Evolutionary conservation across 169 alveolate genomes (phyloP).

Genomic region (Eimeria falciformis): DNA sequence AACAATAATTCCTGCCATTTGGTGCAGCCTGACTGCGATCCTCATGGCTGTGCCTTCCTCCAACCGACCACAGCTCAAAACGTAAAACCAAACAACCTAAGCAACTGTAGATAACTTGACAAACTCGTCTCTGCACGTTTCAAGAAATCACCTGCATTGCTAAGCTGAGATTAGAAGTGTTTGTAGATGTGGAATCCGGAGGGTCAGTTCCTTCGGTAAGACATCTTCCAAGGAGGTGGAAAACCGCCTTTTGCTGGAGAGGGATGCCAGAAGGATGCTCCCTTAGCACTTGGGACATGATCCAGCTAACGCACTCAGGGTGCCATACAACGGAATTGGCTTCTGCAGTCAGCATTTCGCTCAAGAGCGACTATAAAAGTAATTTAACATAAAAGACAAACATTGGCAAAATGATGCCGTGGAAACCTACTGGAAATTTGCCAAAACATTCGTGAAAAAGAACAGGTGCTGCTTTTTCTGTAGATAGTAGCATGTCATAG

Average conservation of each 20-base stretch:
- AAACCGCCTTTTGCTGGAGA: background rate
- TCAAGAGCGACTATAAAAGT: background rate
- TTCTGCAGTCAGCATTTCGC: constrained; percentile 9
- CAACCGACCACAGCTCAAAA: background rate
- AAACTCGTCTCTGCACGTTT: background rate
- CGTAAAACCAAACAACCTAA: background rate
- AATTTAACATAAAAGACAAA: no score
- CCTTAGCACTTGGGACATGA: background rate
- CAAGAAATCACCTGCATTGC: background rate
- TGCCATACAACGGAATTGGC: background rate
- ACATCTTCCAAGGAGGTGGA: background rate
- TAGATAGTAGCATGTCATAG: background rate
- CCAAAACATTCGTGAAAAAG: background rate
- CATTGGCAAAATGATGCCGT: no score
- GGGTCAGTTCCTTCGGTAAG: background rate
- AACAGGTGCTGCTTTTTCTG: background rate
- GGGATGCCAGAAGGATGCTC: background rate
- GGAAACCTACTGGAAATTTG: background rate
- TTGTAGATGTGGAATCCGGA: background rate
- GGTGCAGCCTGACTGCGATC: constrained; percentile 13
- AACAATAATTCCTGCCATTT: background rate
- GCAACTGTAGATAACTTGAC: background rate
- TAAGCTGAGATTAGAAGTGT: background rate
- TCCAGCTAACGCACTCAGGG: constrained; percentile 10
- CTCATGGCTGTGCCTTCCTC: background rate